Conservation (phyloP, 1,284 basidiomycete genomes). For the Microbotryum lychnidis-dioicae region DNA sequence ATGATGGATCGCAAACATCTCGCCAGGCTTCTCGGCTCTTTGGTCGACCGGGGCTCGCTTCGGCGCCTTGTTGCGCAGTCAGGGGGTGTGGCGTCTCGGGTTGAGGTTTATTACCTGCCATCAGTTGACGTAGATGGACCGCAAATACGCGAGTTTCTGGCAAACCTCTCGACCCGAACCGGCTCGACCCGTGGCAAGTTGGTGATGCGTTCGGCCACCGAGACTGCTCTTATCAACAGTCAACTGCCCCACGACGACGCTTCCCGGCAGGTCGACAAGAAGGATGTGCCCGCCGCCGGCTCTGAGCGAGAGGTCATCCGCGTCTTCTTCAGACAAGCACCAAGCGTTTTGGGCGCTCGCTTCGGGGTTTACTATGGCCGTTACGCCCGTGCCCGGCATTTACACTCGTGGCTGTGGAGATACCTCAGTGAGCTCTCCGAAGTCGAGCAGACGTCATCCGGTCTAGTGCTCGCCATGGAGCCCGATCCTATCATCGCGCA, state of each 20-base stretch:
- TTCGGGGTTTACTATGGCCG: conserved; percentile 62
- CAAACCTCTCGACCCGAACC: not conserved
- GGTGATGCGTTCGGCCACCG: too few relatives aligned
- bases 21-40: too few relatives aligned
- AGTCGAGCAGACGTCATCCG: conserved; percentile 39
- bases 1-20: too few relatives aligned
- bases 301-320: conserved; percentile 44
- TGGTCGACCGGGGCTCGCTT: too few relatives aligned
- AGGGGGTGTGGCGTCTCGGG: too few relatives aligned
- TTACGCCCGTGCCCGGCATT: conserved; percentile 52
- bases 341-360: conserved; percentile 55
- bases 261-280: too few relatives aligned
- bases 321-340: conserved; percentile 55
- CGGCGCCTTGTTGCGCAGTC: too few relatives aligned
- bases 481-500: conserved; percentile 48
- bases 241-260: too few relatives aligned
- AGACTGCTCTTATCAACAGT: too few relatives aligned
- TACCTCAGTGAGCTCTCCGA: conserved; percentile 41
- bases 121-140: conserved; percentile 11
- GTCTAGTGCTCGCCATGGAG: conserved; percentile 49
- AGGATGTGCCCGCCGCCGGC: too few relatives aligned
- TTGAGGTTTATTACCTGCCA: conserved; percentile 34
- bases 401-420: conserved; percentile 48
- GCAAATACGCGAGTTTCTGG: conserved; percentile 10
- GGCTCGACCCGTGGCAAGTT: too few relatives aligned